Evolutionary conservation across 192 early-diverging fungal species (phyloP), one percentile per base, ranked within the genome.

Genomic region (Umbelopsis isabellina): DNA sequence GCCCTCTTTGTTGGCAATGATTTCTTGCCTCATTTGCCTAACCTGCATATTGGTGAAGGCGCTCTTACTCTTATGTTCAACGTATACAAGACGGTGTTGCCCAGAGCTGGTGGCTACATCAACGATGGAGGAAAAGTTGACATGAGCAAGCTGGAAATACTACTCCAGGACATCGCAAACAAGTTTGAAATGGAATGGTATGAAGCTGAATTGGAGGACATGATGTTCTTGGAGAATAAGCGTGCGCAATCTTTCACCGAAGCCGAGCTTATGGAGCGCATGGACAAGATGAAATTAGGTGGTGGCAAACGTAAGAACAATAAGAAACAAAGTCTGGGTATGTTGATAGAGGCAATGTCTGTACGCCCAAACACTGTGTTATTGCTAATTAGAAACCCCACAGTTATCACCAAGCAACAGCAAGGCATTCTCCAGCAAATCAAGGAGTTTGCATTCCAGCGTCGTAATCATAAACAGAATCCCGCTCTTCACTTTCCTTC

Each of bases 1-100:
- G 91, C 88, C 55, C 90, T 98, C 80, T 95, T 99, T 80, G 91
- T 99, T 27, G 97, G 97, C 61, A 99, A 99, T 79, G 97, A 99
- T 81, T 99, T 98, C 79, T 75, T 99, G 70, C 97, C 97, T 49
- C 94, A 94, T 78, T 75, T 99, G 46, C 96, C 96, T 45, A 93
- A 91, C 68, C 83, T 99, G 41, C 94, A 97, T 67, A 99, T 99
- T 73, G 91, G 91, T 27, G 93, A 96, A 79, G 95, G 95, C 58
- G 96, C 95, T 0, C 73, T 92, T 30, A 85, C 84, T 65, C 80
- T 91, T 8, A 80, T 90, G 80, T 91, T 90, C 76, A 80, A 84
- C 21, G 81, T 88, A 8, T 91, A 93, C 71, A 87, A 86, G 50
- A 81, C 83, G 66, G 77, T 91, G 15, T 77, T 91, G 23, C 89